These are phyloP conservation scores for Ichthyophthirius multifiliis DNA, from an alignment of 169 alveolate genomes.

Conservation along the genomic window DNA sequence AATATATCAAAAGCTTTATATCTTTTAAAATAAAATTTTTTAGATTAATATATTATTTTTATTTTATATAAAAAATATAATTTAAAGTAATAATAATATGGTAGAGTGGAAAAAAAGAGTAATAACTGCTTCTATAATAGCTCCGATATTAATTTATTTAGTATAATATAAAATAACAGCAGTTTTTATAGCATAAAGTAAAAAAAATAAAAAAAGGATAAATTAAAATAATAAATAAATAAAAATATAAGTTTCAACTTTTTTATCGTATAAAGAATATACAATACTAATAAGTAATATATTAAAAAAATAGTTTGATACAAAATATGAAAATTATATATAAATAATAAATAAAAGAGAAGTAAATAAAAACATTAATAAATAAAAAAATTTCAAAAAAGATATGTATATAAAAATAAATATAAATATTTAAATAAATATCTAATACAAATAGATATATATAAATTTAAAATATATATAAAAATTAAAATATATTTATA, in stretches of 20 bases:
- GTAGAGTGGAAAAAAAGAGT: conserved; percentile 19
- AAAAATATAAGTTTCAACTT: neutral
- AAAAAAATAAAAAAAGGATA: neutral
- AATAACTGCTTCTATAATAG: neutral
- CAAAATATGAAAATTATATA: neutral
- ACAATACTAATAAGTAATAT: neutral
- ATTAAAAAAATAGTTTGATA: neutral
- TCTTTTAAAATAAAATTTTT: too few relatives aligned
- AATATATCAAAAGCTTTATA: too few relatives aligned
- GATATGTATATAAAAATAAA: too few relatives aligned
- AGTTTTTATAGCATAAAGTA: neutral
- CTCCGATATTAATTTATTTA: neutral
- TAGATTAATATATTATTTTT: too few relatives aligned
- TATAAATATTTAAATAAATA: neutral
- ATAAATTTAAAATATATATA: neutral
- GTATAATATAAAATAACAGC: neutral
- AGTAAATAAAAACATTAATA: too few relatives aligned
- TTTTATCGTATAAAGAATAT: neutral
- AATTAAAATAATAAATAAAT: too few relatives aligned
- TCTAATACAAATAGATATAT: neutral
- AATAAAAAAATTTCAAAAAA: too few relatives aligned
- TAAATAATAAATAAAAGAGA: neutral
- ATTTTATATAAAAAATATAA: too few relatives aligned
- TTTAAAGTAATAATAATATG: neutral
- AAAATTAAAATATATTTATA: neutral